phyloP scores from a whole-genome alignment of 176 grass and related monocot genomes.

The Rhynchospora breviuscula region DNA sequence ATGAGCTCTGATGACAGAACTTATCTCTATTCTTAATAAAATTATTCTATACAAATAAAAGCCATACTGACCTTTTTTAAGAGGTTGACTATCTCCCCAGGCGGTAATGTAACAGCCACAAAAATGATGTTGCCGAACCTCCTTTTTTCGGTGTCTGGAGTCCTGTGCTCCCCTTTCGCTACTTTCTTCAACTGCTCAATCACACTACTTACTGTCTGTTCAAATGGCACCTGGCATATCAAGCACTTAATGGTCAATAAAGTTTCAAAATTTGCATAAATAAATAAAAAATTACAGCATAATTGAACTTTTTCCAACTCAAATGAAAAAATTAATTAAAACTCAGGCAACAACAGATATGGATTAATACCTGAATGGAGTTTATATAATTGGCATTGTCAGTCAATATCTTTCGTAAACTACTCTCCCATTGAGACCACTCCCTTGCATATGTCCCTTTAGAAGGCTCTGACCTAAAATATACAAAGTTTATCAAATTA shows the following conservation, averaged over 20 bases:
- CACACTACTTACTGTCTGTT: conserved; percentile 66
- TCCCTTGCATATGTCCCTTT: conserved; percentile 91
- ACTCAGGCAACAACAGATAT: neutral
- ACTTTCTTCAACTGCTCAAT: conserved; percentile 73
- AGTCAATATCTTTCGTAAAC: conserved; percentile 45
- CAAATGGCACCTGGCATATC: conserved; percentile 82
- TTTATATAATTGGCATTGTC: conserved; percentile 67
- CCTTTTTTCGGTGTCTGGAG: conserved; percentile 50
- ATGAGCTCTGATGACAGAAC: neutral
- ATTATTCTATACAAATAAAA: neutral
- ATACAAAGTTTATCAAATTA: conserved; percentile 4
- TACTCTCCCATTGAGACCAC: conserved; percentile 84
- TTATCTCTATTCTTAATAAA: neutral
- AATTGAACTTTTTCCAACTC: conserved; percentile 10
- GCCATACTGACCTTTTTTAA: conserved; percentile 51
- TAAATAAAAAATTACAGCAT: neutral
- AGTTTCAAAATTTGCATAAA: neutral
- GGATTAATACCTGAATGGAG: conserved; percentile 68
- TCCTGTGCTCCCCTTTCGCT: conserved; percentile 66
- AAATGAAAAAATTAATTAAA: conserved; percentile 7
- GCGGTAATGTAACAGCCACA: conserved; percentile 63
- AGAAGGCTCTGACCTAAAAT: conserved; percentile 64
- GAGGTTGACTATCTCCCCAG: conserved; percentile 43
- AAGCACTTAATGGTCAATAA: neutral
- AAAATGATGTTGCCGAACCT: conserved; percentile 87